Conservation (phyloP, 306 rosid genomes). For the Begonia loranthoides region DNA sequence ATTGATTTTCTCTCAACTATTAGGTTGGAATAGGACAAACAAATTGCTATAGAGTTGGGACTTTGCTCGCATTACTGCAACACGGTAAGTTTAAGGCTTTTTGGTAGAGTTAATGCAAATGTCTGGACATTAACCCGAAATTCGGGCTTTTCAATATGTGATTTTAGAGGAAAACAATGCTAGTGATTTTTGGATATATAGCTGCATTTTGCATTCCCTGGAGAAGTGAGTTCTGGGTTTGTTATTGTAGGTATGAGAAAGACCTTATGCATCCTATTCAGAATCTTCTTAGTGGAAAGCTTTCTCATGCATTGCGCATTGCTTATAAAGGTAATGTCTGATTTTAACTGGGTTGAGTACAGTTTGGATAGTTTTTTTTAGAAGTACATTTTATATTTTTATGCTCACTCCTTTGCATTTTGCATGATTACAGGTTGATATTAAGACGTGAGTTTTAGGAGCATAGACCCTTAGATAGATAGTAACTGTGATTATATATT, state of each 20-base stretch:
- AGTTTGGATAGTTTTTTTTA: too few relatives aligned
- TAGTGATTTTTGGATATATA: too few relatives aligned
- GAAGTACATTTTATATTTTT: background rate
- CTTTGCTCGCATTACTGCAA: too few relatives aligned
- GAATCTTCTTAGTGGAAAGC: constrained; percentile 69
- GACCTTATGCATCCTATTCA: constrained; percentile 79
- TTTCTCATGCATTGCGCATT: constrained; percentile 89
- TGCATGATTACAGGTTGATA: constrained; percentile 63
- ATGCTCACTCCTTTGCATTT: background rate
- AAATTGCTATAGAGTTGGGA: too few relatives aligned
- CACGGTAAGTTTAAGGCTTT: too few relatives aligned
- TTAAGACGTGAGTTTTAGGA: constrained; percentile 66
- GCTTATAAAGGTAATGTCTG: constrained; percentile 55
- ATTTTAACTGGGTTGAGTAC: background rate
- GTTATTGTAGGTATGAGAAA: constrained; percentile 59
- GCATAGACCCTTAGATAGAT: constrained; percentile 2
- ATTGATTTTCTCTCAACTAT: too few relatives aligned
- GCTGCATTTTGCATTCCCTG: too few relatives aligned
- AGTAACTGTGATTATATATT: constrained; percentile 5
- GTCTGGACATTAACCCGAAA: too few relatives aligned
- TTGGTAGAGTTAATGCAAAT: too few relatives aligned
- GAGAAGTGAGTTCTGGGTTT: constrained; percentile 5
- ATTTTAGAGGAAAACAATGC: too few relatives aligned
- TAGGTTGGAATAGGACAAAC: too few relatives aligned
- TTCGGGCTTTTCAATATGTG: too few relatives aligned